These are phyloP conservation scores for Rubia yunnanensis DNA, from an alignment of 257 asterid genomes.

Conservation along the genomic window DNA sequence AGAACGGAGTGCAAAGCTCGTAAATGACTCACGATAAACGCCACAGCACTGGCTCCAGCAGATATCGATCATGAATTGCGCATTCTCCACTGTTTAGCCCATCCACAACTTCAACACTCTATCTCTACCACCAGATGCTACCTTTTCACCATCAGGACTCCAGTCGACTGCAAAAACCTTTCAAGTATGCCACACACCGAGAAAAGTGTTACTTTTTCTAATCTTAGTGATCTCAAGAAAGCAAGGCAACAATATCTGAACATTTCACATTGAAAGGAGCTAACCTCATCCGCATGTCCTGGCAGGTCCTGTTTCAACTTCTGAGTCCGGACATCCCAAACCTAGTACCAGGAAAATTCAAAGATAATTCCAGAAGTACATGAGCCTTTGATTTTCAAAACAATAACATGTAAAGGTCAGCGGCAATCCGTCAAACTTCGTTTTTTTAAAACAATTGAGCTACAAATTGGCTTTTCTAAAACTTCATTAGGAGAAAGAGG, in stretches of 20 bases:
- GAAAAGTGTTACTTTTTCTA: not conserved
- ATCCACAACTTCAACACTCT: constrained; percentile 88
- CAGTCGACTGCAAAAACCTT: constrained; percentile 98
- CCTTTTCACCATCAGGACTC: constrained; percentile 99
- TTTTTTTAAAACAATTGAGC: too few relatives aligned
- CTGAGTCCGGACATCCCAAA: constrained; percentile 84
- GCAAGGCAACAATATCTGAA: not conserved
- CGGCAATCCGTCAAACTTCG: not conserved
- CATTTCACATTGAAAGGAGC: not conserved
- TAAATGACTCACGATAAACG: not conserved
- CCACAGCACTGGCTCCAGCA: not conserved
- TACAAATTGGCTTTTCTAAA: not conserved
- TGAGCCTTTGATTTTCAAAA: too few relatives aligned
- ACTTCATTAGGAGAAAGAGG: too few relatives aligned
- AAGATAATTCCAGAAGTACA: too few relatives aligned
- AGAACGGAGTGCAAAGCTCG: not conserved
- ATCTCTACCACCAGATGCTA: constrained; percentile 94
- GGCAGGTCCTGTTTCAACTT: constrained; percentile 88
- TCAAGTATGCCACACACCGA: not conserved
- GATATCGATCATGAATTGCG: not conserved
- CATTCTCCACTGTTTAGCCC: constrained; percentile 37
- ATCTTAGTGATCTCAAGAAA: not conserved
- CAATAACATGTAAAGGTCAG: too few relatives aligned
- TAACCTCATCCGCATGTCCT: constrained; percentile 97
- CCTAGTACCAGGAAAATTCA: too few relatives aligned